Conservation (phyloP, 1,284 basidiomycete species). For the Crucibulum cyathiforme region DNA sequence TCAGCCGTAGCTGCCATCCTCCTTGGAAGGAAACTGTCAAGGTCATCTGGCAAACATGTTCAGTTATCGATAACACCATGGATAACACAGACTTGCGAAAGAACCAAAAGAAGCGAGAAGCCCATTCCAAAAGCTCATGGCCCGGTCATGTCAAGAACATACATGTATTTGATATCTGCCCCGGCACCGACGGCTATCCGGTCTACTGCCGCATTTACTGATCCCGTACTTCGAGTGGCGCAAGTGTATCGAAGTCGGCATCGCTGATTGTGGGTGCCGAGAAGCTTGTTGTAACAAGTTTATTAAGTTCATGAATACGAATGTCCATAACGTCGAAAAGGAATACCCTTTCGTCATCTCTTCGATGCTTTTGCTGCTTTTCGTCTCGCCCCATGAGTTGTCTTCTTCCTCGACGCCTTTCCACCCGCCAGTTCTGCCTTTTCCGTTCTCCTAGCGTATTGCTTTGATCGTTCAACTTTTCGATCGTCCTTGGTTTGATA, state of each 20-base stretch:
- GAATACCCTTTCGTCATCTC: neutral
- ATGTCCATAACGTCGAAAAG: no score
- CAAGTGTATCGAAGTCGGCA: neutral
- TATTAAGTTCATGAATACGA: no score
- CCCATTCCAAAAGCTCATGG: neutral
- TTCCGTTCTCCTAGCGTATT: constrained; percentile 64
- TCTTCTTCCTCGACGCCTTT: constrained; percentile 48
- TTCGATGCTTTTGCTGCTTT: constrained; percentile 2
- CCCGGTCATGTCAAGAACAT: neutral
- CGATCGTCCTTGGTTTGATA: constrained; percentile 72
- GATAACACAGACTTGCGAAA: neutral
- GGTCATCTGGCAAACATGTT: constrained; percentile 2
- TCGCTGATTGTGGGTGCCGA: neutral
- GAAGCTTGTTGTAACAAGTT: neutral
- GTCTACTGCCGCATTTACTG: neutral
- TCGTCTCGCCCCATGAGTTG: constrained; percentile 9
- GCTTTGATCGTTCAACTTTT: constrained; percentile 59
- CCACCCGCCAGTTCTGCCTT: constrained; percentile 73
- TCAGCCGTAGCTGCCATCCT: neutral
- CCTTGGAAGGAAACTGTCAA: neutral
- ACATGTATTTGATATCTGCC: neutral
- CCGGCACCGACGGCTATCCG: neutral
- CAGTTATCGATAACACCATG: neutral
- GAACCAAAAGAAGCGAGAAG: neutral
- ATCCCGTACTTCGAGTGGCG: neutral